Conservation (phyloP, 768 basidiomycete species). For the Pisolithus tinctorius region DNA sequence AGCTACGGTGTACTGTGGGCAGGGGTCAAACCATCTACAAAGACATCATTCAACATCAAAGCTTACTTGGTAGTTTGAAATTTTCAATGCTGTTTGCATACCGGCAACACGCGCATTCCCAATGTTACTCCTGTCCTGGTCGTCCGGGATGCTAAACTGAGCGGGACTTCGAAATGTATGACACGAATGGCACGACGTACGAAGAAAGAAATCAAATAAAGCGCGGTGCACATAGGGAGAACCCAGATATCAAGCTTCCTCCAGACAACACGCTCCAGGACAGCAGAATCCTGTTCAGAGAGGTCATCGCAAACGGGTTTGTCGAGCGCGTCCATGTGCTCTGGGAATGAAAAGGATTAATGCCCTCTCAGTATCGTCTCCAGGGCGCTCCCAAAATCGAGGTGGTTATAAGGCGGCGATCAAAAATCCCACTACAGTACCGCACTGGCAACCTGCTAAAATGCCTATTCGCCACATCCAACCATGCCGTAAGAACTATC, state of each 20-base stretch:
- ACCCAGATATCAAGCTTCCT: constrained; percentile 43
- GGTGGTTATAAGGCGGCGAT: too few species aligned
- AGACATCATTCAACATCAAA: not conserved
- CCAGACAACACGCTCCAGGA: constrained; percentile 38
- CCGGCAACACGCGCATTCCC: constrained; percentile 60
- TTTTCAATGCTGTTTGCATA: constrained; percentile 42
- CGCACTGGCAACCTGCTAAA: too few species aligned
- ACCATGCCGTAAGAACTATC: too few species aligned
- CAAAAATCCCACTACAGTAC: too few species aligned
- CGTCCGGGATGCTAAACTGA: not conserved
- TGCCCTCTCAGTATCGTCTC: constrained; percentile 2
- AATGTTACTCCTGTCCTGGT: constrained; percentile 38
- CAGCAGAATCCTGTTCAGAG: constrained; percentile 7
- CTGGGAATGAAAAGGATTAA: not conserved
- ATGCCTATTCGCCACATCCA: too few species aligned
- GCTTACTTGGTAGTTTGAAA: constrained; percentile 22
- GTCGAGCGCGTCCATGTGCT: constrained; percentile 6
- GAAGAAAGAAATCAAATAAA: constrained; percentile 48
- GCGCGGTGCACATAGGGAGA: constrained; percentile 42
- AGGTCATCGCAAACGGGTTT: constrained; percentile 6
- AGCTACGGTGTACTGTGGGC: constrained; percentile 28
- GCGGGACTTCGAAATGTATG: not conserved
- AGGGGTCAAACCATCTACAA: not conserved
- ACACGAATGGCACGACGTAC: constrained; percentile 25
- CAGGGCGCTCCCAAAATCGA: not conserved